A percentile compares a stretch with the other conserved stretches of the same genome.
Evolutionary conservation across 2,329 filamentous ascomycete genomes (phyloP).

Genomic region (Elsinoe batatas): DNA sequence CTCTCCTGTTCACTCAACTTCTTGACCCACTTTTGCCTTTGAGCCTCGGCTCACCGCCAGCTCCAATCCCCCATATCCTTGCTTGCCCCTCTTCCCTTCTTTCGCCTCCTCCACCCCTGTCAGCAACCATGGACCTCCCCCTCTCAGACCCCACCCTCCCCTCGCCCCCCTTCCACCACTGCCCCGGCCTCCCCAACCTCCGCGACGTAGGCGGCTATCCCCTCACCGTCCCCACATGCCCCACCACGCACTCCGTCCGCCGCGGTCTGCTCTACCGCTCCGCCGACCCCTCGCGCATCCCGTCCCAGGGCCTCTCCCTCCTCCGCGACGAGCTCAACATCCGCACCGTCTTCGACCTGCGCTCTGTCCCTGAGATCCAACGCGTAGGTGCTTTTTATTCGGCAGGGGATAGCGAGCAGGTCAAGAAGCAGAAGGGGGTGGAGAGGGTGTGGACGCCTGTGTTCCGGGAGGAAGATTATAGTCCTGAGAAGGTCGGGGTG

Average conservation of each 20-base stretch:
- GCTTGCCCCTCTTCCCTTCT: not conserved
- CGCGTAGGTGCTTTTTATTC: conserved; percentile 26
- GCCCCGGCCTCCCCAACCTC: conserved; percentile 57
- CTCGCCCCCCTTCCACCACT: conserved; percentile 27
- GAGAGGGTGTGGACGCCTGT: conserved; percentile 53
- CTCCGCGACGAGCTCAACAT: conserved; percentile 47
- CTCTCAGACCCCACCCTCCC: conserved; percentile 13
- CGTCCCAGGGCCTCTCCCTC: conserved; percentile 41
- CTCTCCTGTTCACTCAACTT: not conserved
- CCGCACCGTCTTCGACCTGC: conserved; percentile 57
- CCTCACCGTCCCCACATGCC: conserved; percentile 19
- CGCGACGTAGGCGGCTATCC: conserved; percentile 55
- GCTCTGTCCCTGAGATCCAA: conserved; percentile 51
- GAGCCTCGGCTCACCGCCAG: not conserved
- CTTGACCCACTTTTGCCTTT: not conserved
- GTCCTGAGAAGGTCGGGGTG: conserved; percentile 52
- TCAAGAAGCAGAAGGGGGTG: conserved; percentile 32
- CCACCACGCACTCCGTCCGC: conserved; percentile 38
- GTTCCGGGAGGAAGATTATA: conserved; percentile 51
- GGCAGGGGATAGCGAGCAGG: conserved; percentile 24
- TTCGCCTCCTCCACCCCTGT: not conserved
- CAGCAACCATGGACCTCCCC: conserved; percentile 9
- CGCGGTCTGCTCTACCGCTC: conserved; percentile 54
- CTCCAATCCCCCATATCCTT: not conserved
- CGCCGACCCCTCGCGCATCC: conserved; percentile 54